Base-by-base conservation (phyloP, 1,284 basidiomycete species). In the Moesziomyces sp. region DNA sequence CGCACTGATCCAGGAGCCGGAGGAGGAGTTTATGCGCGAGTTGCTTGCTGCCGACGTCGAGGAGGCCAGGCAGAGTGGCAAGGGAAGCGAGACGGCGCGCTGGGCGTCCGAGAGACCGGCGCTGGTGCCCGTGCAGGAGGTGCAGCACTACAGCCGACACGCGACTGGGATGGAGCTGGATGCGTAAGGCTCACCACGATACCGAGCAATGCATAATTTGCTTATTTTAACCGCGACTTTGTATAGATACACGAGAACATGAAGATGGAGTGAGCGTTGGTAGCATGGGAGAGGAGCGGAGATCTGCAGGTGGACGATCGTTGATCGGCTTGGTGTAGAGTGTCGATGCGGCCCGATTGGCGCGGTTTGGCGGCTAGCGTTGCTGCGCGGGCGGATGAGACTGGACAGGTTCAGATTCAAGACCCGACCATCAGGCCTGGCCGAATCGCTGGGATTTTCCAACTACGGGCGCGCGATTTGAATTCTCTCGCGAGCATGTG, bases 1-100 rank as follows among this genome's bases (percentile, higher is more conserved):
- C 19, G 76, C 81, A 3, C 58, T 83, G 59, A 81, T 83, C 43
- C 79, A 82, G 44, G 81, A 83, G 56, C 65, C 73, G 3, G 78
- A 80, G 44, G 58, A 70, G 19, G 74, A 77, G 14, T 83, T 83
- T 43, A 63, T 83, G 59, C 49, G 61, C n/a, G 74, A 78, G 40
- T 75, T 83, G 18, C 16, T 81, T 18, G 62, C 44, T 5, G 58
- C 66, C 1, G 81, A 75, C 19, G 49, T 67, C 19, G 18, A 61
- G 8, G 64, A 71, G 48, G 56, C 53, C 44, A 8, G 47, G 28
- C 51, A 42, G 8, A 23, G 18, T 3, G 30, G 33, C 1, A 50
- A 46, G 21, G 50, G 49, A 4, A 18, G 46, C 42, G 61, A 30
- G 18, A 7, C 26, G 21, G 40, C 46, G 18, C 47, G 45, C 28